Conservation (phyloP, 169 alveolate genomes). For the Theileria orientalis region DNA sequence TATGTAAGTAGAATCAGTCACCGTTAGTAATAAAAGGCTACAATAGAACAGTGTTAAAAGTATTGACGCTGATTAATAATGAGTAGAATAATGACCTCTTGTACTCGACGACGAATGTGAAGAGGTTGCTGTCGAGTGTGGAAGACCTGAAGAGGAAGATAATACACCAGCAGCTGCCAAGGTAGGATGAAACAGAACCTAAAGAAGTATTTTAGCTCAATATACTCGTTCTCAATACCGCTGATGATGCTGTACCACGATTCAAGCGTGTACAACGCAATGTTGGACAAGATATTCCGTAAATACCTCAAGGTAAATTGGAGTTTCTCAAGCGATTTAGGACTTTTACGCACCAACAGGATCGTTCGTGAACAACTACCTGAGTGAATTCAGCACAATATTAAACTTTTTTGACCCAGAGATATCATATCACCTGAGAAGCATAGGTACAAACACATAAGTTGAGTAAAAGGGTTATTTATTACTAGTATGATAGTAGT, state of each 20-base stretch:
- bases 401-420: conserved; percentile 60
- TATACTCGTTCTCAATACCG: conserved; percentile 32
- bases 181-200: conserved; percentile 1
- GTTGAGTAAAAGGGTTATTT: too few species aligned
- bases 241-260: conserved; percentile 45
- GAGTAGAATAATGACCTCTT: conserved; percentile 38
- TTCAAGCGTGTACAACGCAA: conserved; percentile 13
- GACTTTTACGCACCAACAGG: conserved; percentile 47
- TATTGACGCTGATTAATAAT: too few species aligned
- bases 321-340: not conserved
- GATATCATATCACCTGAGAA: conserved; percentile 46
- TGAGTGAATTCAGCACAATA: conserved; percentile 50
- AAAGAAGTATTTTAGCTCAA: conserved; percentile 11
- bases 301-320: conserved; percentile 36
- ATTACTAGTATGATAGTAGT: too few species aligned
- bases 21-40: too few species aligned
- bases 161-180: conserved; percentile 23
- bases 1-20: not conserved
- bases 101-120: conserved; percentile 17
- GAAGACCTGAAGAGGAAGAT: conserved; percentile 4
- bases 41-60: too few species aligned
- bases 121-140: conserved; percentile 3
- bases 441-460: too few species aligned
- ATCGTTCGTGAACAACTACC: conserved; percentile 46
- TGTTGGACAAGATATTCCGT: conserved; percentile 18